Evolutionary conservation across 495 filamentous ascomycete species (phyloP).

Genomic region (Penicillium diatomitis): DNA sequence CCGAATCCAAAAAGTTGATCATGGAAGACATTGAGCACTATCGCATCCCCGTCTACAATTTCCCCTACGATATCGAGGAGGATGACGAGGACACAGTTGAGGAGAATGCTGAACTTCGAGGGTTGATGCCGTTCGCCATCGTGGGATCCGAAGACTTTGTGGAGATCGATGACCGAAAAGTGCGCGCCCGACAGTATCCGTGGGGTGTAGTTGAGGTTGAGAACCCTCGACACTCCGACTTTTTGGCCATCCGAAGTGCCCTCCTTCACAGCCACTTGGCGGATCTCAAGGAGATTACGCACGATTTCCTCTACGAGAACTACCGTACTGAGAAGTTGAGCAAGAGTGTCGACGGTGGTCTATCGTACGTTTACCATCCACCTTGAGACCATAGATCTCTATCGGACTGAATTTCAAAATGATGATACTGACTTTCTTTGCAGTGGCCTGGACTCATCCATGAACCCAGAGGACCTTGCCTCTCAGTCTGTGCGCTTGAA

Average conservation of each 20-base stretch:
- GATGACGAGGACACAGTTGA: slow-evolving; percentile 99
- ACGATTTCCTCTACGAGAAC: slow-evolving; percentile 99
- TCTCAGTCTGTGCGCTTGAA: slow-evolving; percentile 95
- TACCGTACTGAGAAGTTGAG: slow-evolving; percentile 99
- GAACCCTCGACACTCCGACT: slow-evolving; percentile 97
- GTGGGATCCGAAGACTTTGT: slow-evolving; percentile 93
- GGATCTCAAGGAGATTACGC: slow-evolving; percentile 97
- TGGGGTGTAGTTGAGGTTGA: slow-evolving; percentile 99
- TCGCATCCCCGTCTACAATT: slow-evolving; percentile 99
- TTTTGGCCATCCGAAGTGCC: slow-evolving; percentile 92
- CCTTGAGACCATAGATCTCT: too few species aligned
- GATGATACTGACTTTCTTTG: slow-evolving; percentile 21
- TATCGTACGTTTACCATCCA: slow-evolving; percentile 55
- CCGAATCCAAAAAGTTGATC: slow-evolving; percentile 97
- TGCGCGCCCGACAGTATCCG: slow-evolving; percentile 92
- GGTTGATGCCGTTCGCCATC: slow-evolving; percentile 97
- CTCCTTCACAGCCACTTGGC: slow-evolving; percentile 95
- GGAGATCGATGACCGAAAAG: slow-evolving; percentile 84
- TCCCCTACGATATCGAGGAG: slow-evolving; percentile 99
- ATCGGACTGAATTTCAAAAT: not conserved
- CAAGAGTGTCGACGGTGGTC: slow-evolving; percentile 92
- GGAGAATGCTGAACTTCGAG: slow-evolving; percentile 94
- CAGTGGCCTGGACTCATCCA: slow-evolving; percentile 60
- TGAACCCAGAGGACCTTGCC: slow-evolving; percentile 96
- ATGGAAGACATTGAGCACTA: slow-evolving; percentile 99